Evolutionary conservation across 2,329 filamentous ascomycete genomes (phyloP).

Genomic region (Gyromitra esculenta): DNA sequence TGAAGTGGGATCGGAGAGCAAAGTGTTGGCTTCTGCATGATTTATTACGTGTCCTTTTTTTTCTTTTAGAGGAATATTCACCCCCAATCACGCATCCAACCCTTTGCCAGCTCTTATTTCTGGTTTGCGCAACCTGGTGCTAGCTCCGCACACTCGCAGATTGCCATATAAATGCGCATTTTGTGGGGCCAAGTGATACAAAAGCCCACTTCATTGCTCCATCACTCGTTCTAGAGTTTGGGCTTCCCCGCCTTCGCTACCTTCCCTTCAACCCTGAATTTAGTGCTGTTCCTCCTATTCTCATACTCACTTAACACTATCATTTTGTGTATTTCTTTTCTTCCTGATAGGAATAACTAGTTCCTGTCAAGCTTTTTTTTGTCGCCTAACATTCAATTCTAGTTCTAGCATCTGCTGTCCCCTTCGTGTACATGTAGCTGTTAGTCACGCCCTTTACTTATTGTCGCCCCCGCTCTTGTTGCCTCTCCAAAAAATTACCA

Average conservation of each 20-base stretch:
- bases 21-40: not conserved
- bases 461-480: not conserved
- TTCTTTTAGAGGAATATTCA: not conserved
- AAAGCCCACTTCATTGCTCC: not conserved
- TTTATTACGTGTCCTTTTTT: not conserved
- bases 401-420: not conserved
- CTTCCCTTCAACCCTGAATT: not conserved
- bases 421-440: not conserved
- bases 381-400: not conserved
- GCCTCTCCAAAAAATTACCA: not conserved
- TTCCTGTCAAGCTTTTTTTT: not conserved
- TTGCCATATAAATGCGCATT: not conserved
- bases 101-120: not conserved
- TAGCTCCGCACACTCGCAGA: not conserved
- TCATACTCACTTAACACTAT: not conserved
- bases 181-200: not conserved
- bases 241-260: not conserved
- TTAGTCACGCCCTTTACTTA: not conserved
- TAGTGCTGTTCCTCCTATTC: not conserved
- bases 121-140: not conserved
- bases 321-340: not conserved
- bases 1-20: not conserved
- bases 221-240: not conserved
- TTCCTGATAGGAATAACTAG: not conserved
- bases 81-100: not conserved